Evolutionary conservation across 371 early-diverging fungal species (phyloP).

Genomic region (Basidiobolus heterosporus): DNA sequence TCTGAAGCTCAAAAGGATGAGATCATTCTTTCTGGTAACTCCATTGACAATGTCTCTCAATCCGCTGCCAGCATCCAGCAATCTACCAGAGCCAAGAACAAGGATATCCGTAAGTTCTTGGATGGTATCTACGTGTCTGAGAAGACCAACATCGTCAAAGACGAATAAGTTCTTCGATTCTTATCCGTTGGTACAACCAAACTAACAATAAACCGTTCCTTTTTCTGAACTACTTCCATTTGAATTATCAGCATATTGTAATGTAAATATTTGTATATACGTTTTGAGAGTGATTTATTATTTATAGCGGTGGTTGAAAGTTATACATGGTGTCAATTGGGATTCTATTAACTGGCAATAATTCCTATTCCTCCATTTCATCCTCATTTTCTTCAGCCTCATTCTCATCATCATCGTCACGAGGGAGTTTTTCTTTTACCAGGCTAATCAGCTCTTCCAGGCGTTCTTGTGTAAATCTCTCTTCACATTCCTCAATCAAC

Average conservation of each 20-base stretch:
- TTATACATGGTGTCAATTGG: too few relatives aligned
- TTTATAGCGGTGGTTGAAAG: too few relatives aligned
- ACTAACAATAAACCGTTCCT: too few relatives aligned
- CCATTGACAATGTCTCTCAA: constrained; percentile 95
- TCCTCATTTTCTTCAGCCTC: constrained; percentile 22
- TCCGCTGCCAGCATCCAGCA: constrained; percentile 78
- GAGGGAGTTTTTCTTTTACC: constrained; percentile 18
- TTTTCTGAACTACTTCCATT: too few relatives aligned
- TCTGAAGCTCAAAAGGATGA: constrained; percentile 92
- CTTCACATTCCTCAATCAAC: constrained; percentile 47
- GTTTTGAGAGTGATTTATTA: too few relatives aligned
- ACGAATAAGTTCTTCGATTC: too few relatives aligned
- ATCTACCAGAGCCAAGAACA: constrained; percentile 70
- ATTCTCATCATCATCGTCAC: constrained; percentile 19
- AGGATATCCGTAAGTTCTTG: constrained; percentile 99
- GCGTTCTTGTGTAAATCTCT: constrained; percentile 28
- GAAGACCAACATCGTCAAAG: constrained; percentile 6
- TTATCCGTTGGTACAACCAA: too few relatives aligned
- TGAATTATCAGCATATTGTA: too few relatives aligned
- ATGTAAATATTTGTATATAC: too few relatives aligned
- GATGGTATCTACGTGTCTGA: constrained; percentile 98
- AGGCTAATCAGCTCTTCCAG: constrained; percentile 21
- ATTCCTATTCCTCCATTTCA: constrained; percentile 12
- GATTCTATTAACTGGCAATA: too few relatives aligned
- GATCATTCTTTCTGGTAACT: constrained; percentile 89